Percentiles rank a stretch among this genome's conserved stretches.
Evolutionary conservation across 306 rosid genomes (phyloP).

Genomic region (Malus asiatica): DNA sequence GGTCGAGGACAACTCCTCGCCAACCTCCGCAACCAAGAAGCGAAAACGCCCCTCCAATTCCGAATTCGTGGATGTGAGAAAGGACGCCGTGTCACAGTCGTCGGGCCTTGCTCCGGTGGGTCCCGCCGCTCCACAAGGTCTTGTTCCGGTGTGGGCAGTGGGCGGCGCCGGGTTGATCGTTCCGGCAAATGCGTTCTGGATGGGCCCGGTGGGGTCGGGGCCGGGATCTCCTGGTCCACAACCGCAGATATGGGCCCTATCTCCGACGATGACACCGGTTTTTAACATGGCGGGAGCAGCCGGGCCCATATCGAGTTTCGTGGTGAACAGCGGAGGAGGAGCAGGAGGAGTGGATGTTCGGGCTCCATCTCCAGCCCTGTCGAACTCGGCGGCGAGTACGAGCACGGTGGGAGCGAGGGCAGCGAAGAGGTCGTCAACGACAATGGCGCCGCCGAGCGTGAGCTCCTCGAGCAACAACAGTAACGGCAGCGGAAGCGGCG

Average conservation of each 20-base stretch:
- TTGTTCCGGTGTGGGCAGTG: slow-evolving; percentile 51
- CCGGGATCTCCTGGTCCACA: slow-evolving; percentile 17
- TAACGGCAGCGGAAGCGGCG: not conserved
- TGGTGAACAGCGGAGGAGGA: not conserved
- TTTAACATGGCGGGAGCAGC: slow-evolving; percentile 37
- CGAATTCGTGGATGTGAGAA: slow-evolving; percentile 37
- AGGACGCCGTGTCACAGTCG: slow-evolving; percentile 29
- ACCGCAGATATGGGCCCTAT: slow-evolving; percentile 50
- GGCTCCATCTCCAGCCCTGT: not conserved
- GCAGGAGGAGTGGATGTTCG: not conserved
- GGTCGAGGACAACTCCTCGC: not conserved
- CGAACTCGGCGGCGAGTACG: slow-evolving; percentile 32
- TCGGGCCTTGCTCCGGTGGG: slow-evolving; percentile 50
- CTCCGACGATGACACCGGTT: slow-evolving; percentile 39
- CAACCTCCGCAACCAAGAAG: slow-evolving; percentile 25
- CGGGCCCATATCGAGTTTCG: slow-evolving; percentile 34
- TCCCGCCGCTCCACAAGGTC: slow-evolving; percentile 36
- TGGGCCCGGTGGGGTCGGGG: slow-evolving; percentile 19
- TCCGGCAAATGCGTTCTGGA: slow-evolving; percentile 63
- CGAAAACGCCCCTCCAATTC: slow-evolving; percentile 46
- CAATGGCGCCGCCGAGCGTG: slow-evolving; percentile 49
- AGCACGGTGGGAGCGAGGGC: slow-evolving; percentile 43
- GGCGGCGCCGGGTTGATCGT: slow-evolving; percentile 40
- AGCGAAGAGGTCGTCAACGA: slow-evolving; percentile 33
- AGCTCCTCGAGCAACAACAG: slow-evolving; percentile 19